phyloP scores from a whole-genome alignment of 2,329 filamentous ascomycete genomes.

The Venturia oleaginea region DNA sequence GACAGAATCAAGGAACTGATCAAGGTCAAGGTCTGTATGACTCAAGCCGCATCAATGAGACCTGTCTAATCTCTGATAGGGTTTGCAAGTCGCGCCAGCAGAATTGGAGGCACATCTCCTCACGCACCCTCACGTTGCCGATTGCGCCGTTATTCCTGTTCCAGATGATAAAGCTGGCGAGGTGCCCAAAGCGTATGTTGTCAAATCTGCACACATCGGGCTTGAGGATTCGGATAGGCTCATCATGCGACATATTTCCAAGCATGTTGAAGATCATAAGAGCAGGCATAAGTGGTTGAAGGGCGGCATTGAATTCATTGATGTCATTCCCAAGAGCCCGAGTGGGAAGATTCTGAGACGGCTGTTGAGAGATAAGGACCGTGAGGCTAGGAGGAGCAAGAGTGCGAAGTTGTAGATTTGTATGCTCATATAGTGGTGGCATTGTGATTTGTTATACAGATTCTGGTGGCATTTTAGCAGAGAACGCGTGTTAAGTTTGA shows the following conservation, averaged over 20 bases:
- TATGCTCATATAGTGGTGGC: not conserved
- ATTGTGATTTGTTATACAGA: not conserved
- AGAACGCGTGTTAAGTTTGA: not conserved
- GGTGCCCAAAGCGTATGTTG: slow-evolving; percentile 55
- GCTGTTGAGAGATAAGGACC: slow-evolving; percentile 65
- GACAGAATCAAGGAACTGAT: slow-evolving; percentile 75
- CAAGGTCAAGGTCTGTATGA: slow-evolving; percentile 57
- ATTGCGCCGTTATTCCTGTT: slow-evolving; percentile 70
- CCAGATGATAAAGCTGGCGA: slow-evolving; percentile 55
- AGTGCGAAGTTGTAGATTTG: slow-evolving; percentile 50
- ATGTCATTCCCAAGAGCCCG: slow-evolving; percentile 49
- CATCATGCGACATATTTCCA: slow-evolving; percentile 42
- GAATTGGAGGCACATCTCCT: slow-evolving; percentile 76
- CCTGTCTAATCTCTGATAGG: slow-evolving; percentile 38
- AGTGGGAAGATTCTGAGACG: slow-evolving; percentile 55
- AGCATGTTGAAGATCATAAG: slow-evolving; percentile 53
- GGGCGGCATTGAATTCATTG: slow-evolving; percentile 39
- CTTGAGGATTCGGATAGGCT: slow-evolving; percentile 44
- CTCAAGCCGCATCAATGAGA: not conserved
- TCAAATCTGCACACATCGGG: slow-evolving; percentile 46
- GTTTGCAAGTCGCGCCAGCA: slow-evolving; percentile 72
- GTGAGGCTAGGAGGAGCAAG: slow-evolving; percentile 52
- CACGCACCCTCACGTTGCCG: slow-evolving; percentile 63
- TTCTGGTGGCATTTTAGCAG: not conserved
- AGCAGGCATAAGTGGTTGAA: slow-evolving; percentile 54